Base-by-base conservation (phyloP, 2,329 filamentous ascomycete species). In the Blastomyces silverae region DNA sequence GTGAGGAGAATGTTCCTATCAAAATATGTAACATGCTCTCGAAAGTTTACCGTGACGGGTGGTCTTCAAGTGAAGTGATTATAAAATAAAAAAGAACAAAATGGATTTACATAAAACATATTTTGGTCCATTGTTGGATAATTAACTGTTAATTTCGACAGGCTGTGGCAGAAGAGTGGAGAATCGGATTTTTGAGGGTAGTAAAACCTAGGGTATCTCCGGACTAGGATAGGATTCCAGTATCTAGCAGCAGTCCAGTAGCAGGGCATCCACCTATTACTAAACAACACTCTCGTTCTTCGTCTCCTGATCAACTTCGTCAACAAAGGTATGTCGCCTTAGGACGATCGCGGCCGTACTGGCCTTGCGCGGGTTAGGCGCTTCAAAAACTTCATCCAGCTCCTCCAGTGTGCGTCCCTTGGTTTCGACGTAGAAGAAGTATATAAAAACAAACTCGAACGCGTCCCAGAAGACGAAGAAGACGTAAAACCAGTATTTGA, bases 361-460 rank as follows among this genome's bases (percentile, higher is more conserved):
- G 10, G 53, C 56, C 39, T 64, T 64, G 4, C 63, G 56, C 20
- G 70, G 70, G 63, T 70, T 71, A 52, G 59, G 57, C 20, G 70
- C 67, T 46, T 71, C 67, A 63, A 72, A 72, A 64, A 83, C 81
- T 63, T 79, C 77, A 67, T 83, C 81, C 57, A 70, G 62, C 56
- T 73, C 73, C 55, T 75, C 73, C 15, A 75, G 67, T 2, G 71
- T 73, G 10, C 71, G 71, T 4, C 70, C 71, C 62, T 71, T 72
- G 1, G 73, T 75, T 64, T 75, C 74, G 6, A 75, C 74, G 66
- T 76, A 75, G 56, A 71, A 70, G 65, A 74, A 72, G 55, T 70
- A 76, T 22, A 76, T 73, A 53, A 70, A 62, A 6, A 70, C 22
- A 61, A 69, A 69, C 63, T 75, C 71, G 53, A 75, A 67, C 0